phyloP scores from a whole-genome alignment of 2,329 filamentous ascomycete genomes.

The Endocalyx cinctus region DNA sequence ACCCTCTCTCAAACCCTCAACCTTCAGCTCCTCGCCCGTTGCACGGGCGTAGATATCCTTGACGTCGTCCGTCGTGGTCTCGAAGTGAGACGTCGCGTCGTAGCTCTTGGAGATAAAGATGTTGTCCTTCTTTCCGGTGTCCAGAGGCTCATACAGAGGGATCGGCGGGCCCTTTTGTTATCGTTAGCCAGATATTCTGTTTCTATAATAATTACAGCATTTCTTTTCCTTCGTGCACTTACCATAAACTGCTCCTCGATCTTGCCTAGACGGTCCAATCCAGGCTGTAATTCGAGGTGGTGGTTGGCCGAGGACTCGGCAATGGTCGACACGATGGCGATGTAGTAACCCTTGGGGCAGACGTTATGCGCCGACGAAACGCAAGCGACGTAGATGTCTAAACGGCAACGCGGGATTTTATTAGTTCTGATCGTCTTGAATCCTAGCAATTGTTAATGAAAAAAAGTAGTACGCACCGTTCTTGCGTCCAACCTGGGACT shows the following conservation, averaged over 20 bases:
- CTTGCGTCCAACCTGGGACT: slow-evolving; percentile 94
- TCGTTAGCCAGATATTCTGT: too few species aligned
- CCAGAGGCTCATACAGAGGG: slow-evolving; percentile 86
- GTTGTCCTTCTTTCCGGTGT: slow-evolving; percentile 78
- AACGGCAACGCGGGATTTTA: too few species aligned
- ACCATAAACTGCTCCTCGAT: slow-evolving; percentile 98
- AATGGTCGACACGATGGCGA: slow-evolving; percentile 97
- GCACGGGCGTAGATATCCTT: slow-evolving; percentile 86
- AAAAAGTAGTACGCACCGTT: slow-evolving; percentile 72
- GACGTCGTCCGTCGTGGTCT: slow-evolving; percentile 87
- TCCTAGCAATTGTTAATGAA: too few species aligned
- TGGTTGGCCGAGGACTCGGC: slow-evolving; percentile 89
- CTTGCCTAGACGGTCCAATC: slow-evolving; percentile 83
- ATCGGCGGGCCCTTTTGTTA: slow-evolving; percentile 67
- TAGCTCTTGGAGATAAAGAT: slow-evolving; percentile 99
- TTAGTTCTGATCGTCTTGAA: too few species aligned
- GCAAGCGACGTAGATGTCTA: slow-evolving; percentile 85
- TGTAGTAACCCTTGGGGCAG: slow-evolving; percentile 98
- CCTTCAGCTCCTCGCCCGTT: slow-evolving; percentile 78
- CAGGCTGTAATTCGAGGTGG: slow-evolving; percentile 89
- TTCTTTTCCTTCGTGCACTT: slow-evolving; percentile 23
- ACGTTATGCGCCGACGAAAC: slow-evolving; percentile 96
- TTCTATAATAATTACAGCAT: too few species aligned
- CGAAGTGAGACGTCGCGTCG: slow-evolving; percentile 95
- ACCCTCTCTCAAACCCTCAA: slow-evolving; percentile 80